These are phyloP conservation scores for Pseudonectria buxi DNA, from an alignment of 2,329 filamentous ascomycete genomes.

Conservation along the genomic window DNA sequence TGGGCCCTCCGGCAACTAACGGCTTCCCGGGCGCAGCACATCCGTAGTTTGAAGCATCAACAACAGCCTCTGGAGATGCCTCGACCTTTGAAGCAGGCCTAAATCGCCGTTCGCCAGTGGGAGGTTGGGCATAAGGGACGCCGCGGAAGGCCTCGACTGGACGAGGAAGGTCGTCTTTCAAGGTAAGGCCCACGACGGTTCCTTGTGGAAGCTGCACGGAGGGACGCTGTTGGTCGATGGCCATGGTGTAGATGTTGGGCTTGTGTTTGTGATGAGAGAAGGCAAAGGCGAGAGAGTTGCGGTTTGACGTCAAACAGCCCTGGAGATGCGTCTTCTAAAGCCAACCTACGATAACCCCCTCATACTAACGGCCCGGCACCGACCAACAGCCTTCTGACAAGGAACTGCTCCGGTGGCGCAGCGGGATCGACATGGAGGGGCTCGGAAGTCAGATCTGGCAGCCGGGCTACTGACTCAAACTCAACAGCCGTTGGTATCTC, in stretches of 20 bases:
- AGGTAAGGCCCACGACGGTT: slow-evolving; percentile 13
- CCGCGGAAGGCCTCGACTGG: slow-evolving; percentile 37
- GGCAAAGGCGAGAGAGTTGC: neutral
- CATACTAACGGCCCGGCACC: too few relatives aligned
- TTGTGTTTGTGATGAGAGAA: neutral
- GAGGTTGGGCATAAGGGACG: slow-evolving; percentile 42
- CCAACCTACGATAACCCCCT: too few relatives aligned
- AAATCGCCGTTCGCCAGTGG: slow-evolving; percentile 41
- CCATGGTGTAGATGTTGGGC: slow-evolving; percentile 6
- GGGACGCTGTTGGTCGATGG: slow-evolving; percentile 7
- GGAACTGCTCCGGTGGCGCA: too few relatives aligned
- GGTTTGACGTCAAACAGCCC: too few relatives aligned
- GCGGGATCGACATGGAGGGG: too few relatives aligned
- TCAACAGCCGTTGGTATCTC: too few relatives aligned
- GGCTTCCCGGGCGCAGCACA: slow-evolving; percentile 19
- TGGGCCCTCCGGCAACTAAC: slow-evolving; percentile 13
- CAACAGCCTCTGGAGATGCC: slow-evolving; percentile 18
- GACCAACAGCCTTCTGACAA: too few relatives aligned
- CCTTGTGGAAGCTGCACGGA: slow-evolving; percentile 15
- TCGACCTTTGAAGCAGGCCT: slow-evolving; percentile 26
- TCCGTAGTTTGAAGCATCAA: slow-evolving; percentile 33
- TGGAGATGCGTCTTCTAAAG: too few relatives aligned
- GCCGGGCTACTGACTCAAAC: too few relatives aligned
- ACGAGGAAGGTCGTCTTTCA: slow-evolving; percentile 13
- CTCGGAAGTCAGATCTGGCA: too few relatives aligned